Evolutionary conservation across 805 yeast genomes (phyloP), one percentile per base, ranked within the genome.

Genomic region (Candida glaebosa): DNA sequence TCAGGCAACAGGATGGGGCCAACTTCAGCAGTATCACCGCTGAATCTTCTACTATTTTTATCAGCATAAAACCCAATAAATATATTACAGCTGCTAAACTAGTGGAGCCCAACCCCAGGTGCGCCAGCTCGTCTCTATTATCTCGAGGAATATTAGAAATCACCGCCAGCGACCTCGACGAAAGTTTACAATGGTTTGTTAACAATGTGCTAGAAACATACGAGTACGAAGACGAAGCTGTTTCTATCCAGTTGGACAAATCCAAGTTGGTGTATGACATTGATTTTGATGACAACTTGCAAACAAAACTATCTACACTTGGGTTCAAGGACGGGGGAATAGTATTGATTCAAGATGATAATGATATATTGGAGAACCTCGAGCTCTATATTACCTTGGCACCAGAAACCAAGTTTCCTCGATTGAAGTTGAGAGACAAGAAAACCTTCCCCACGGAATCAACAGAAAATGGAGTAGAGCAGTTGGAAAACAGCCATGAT

Each of bases 271-370:
- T 93, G 6, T 87, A 87, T 51, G 99, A 93, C 62, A 73, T 73
- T 43, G 99, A 91, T 54, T 89, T 87, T 58, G 96, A 87, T 38
- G 98, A 90, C 54, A 82, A 91, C 53, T 52, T 71, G 9, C 67
- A 64, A 0, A 69, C 65, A 25, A 57, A 70, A 0, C 62, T 93
- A 14, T 42, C 47, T 1, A 77, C 75, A 1, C 42, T 67, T 8
- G 84, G 84, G 7, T 65, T 89, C 20, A 51, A 48, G 4, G 63
- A 68, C 38, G 93, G 91, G n/a, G 74, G 80, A 16, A 69, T 82
- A 16, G 31, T 93, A 12, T 74, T 83, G 1, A 71, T 93, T 14
- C 79, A 83, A 36, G 99, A 93, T 61, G 96, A 91, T 40, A 82
- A 80, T 31, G 96, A 86, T 47, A 64, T 60, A 25, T 61, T 75